Base-by-base conservation (phyloP, 805 yeast species). In the Lachancea meyersii region DNA sequence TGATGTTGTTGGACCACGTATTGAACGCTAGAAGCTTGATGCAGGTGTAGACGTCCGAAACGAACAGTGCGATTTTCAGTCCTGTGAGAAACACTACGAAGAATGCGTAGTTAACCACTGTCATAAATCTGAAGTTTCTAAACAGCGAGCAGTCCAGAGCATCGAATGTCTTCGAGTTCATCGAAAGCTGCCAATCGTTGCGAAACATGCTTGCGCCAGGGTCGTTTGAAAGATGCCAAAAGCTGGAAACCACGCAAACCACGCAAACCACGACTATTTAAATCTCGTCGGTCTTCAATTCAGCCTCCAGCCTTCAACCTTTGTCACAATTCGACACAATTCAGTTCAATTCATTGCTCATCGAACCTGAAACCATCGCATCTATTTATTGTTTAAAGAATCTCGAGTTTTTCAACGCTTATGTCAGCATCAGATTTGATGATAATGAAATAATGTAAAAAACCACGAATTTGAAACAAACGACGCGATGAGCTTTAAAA, bases 11-110 rank as follows among this genome's bases (percentile, higher is more conserved):
- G 3, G 80, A 71, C 91, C 91, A 82, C 35, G 75, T 69, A 55
- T 82, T 75, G 59, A 81, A 79, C 1, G 83, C 93, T 51, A 86
- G 67, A 32, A 87, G 72, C 51, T 76, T 79, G 44, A 87, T 64
- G 60, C 91, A 78, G 0, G 95, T 86, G 65, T 85, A 87, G 19
- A 86, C 70, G 66, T 87, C 96, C 1, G 84, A 73, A 1, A 70
- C 83, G 38, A 76, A 73, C 44, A 80, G 66, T 1, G 79, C 70
- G 13, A 77, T 57, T 35, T 79, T 70, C 40, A 85, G 59, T n/a
- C 74, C 49, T 20, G 76, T 52, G 63, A 62, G 50, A 8, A 57
- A 54, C 52, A 61, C 48, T 3, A 55, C 44, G n/a, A 50, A 37
- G 18, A 55, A 39, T 6, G 49, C 18, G 34, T 57, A 60, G 38